phyloP scores from a whole-genome alignment of 1,284 basidiomycete species.

The Tilletia indica region DNA sequence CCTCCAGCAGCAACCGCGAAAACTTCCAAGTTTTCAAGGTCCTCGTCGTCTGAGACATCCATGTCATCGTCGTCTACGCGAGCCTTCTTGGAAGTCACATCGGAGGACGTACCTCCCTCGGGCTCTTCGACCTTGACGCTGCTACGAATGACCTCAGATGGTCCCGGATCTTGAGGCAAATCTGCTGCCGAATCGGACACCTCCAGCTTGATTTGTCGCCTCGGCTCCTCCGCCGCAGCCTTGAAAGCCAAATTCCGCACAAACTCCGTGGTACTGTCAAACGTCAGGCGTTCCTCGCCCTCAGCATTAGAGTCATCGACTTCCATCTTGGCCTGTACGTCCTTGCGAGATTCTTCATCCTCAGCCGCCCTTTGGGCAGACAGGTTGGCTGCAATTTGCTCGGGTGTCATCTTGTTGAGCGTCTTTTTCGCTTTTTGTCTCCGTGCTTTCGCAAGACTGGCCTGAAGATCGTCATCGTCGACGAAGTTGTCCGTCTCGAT shows the following conservation, averaged over 20 bases:
- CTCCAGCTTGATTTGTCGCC: slow-evolving; percentile 63
- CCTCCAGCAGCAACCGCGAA: neutral
- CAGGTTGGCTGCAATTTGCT: slow-evolving; percentile 76
- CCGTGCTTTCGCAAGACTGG: slow-evolving; percentile 80
- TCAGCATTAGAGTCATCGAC: slow-evolving; percentile 15
- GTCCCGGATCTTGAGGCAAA: neutral
- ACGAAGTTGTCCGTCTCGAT: slow-evolving; percentile 68
- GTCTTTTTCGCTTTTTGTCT: slow-evolving; percentile 75
- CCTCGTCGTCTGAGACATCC: slow-evolving; percentile 5
- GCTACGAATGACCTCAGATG: neutral
- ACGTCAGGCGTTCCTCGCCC: slow-evolving; percentile 63
- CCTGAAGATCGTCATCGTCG: slow-evolving; percentile 97
- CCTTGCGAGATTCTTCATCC: slow-evolving; percentile 57
- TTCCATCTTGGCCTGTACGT: slow-evolving; percentile 6
- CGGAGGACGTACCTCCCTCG: neutral
- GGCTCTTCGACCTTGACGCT: neutral
- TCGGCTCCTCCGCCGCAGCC: slow-evolving; percentile 60
- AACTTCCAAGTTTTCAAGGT: slow-evolving; percentile 7
- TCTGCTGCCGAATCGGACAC: neutral
- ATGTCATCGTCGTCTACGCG: neutral
- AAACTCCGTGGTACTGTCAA: slow-evolving; percentile 97
- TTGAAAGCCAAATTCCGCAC: slow-evolving; percentile 71
- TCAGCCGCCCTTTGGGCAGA: slow-evolving; percentile 66
- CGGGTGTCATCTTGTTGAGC: slow-evolving; percentile 72
- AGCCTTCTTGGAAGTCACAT: neutral